A percentile compares a stretch with the other conserved stretches of the same genome.
phyloP scores from a whole-genome alignment of 1,139 yeast species.

The Magnusiomyces clavatus region DNA sequence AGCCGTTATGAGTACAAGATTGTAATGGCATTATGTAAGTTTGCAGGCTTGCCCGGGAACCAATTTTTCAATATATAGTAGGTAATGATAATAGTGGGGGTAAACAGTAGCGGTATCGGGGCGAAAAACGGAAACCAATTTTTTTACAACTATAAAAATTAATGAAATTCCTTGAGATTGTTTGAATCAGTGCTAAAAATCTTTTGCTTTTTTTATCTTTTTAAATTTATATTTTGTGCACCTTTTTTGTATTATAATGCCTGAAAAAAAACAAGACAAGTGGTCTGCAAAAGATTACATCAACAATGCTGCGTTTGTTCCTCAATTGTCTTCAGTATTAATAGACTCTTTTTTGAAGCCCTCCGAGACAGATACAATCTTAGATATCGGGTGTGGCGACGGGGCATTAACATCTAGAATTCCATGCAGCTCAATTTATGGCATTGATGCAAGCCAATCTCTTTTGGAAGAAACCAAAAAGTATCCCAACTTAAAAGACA shows the following conservation, averaged over 20 bases:
- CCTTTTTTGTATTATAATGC: background rate
- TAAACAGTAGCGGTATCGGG: no score
- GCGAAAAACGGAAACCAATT: no score
- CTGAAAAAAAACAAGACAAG: conserved; percentile 12
- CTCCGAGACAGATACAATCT: conserved; percentile 15
- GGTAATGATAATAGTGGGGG: no score
- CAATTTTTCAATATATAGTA: no score
- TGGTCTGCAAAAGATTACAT: conserved; percentile 20
- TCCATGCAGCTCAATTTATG: conserved; percentile 16
- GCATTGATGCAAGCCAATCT: conserved; percentile 17
- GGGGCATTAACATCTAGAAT: conserved; percentile 20
- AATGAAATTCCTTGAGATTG: no score
- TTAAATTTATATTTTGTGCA: background rate
- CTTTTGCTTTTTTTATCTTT: background rate
- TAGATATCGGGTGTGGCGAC: conserved; percentile 24
- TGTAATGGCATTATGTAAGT: no score
- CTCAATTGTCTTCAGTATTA: conserved; percentile 15
- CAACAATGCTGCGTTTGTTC: conserved; percentile 21
- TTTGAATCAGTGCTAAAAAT: no score
- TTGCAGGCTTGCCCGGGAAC: no score
- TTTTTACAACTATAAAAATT: no score
- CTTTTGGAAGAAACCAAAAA: conserved; percentile 15
- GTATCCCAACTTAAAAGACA: conserved; percentile 10
- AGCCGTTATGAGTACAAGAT: no score
- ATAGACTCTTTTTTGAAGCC: conserved; percentile 20